Evolutionary conservation across 1,139 yeast genomes (phyloP).

Genomic region (Blastobotrys raffinosifermentans): DNA sequence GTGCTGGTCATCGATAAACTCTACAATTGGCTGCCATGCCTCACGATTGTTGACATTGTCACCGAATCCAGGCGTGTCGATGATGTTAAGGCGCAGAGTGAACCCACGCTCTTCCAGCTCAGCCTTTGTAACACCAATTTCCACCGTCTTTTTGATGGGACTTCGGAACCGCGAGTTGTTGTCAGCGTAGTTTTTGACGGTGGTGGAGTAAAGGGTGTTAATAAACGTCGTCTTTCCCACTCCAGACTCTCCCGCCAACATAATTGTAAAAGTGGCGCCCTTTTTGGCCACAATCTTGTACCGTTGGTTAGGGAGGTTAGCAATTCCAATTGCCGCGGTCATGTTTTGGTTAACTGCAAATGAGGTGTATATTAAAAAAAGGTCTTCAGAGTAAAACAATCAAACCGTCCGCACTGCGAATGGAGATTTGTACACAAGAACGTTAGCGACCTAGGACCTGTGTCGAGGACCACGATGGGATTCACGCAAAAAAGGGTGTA

Average conservation of each 20-base stretch:
- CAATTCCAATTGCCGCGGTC: conserved; percentile 56
- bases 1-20: conserved; percentile 95
- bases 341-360: conserved; percentile 8
- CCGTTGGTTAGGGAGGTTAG: conserved; percentile 91
- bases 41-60: conserved; percentile 90
- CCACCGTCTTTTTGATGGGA: conserved; percentile 82
- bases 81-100: conserved; percentile 73
- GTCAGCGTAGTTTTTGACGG: conserved; percentile 59
- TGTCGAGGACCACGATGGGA: too few relatives aligned
- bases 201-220: conserved; percentile 69
- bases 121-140: conserved; percentile 84
- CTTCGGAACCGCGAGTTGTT: conserved; percentile 61
- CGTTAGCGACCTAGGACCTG: too few relatives aligned
- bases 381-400: background rate
- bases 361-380: background rate
- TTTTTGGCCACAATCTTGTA: conserved; percentile 83
- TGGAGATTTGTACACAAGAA: too few relatives aligned
- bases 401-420: too few relatives aligned
- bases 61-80: conserved; percentile 98
- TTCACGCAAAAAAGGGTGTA: background rate
- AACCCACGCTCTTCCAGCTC: conserved; percentile 90
- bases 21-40: conserved; percentile 90
- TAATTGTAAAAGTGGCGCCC: conserved; percentile 85
- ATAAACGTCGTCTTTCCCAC: conserved; percentile 84
- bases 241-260: conserved; percentile 97